These are phyloP conservation scores for Kluyveromyces starmeri DNA, from an alignment of 805 yeast genomes.

Conservation along the genomic window DNA sequence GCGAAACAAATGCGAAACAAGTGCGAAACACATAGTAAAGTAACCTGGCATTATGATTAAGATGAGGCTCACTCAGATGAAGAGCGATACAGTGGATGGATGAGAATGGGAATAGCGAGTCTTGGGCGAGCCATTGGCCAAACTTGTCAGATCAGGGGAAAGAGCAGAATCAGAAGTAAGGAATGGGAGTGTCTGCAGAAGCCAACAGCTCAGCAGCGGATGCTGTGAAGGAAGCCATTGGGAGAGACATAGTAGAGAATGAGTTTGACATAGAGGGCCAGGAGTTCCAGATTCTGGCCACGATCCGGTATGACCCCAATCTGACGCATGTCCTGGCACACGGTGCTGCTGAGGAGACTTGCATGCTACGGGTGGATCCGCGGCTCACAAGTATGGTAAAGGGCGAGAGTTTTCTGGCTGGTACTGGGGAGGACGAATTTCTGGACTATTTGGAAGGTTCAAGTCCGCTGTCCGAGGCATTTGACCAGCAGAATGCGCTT, in stretches of 20 bases:
- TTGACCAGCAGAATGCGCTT: conserved; percentile 2
- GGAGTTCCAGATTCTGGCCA: conserved; percentile 53
- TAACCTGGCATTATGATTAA: no score
- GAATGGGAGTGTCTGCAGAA: no score
- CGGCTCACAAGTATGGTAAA: conserved; percentile 6
- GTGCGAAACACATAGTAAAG: background rate
- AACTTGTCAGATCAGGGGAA: no score
- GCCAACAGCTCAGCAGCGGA: background rate
- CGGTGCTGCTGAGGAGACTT: background rate
- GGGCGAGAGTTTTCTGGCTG: conserved; percentile 2
- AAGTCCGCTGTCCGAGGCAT: conserved; percentile 6
- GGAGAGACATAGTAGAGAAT: conserved; percentile 11
- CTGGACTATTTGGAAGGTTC: conserved; percentile 16
- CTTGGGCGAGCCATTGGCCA: no score
- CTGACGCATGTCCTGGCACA: conserved; percentile 20
- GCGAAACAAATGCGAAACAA: conserved; percentile 1
- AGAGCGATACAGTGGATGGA: no score
- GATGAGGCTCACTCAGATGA: no score
- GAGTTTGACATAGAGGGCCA: conserved; percentile 11
- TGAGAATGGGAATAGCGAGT: no score
- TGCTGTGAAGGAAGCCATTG: background rate
- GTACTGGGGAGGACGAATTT: conserved; percentile 13
- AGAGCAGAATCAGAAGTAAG: no score
- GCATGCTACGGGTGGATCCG: conserved; percentile 14
- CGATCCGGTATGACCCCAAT: conserved; percentile 68